These are phyloP conservation scores for Didymella exigua DNA, from an alignment of 2,329 filamentous ascomycete genomes.

Conservation along the genomic window DNA sequence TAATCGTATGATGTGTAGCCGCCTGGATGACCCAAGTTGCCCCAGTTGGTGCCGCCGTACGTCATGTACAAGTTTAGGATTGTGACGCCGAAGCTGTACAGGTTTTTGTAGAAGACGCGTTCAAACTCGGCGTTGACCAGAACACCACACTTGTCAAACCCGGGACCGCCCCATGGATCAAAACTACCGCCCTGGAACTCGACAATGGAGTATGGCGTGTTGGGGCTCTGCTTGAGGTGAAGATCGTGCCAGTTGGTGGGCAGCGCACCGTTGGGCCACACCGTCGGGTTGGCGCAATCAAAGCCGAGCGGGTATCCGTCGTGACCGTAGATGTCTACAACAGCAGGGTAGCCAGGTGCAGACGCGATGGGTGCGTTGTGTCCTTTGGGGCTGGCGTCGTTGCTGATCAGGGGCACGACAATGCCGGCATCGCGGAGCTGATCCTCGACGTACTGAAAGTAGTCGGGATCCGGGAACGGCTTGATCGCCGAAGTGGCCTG, in stretches of 20 bases:
- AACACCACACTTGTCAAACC: conserved; percentile 69
- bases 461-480: conserved; percentile 68
- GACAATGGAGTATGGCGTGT: conserved; percentile 67
- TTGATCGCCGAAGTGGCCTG: conserved; percentile 54
- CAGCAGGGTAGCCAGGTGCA: conserved; percentile 61
- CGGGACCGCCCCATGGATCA: conserved; percentile 75
- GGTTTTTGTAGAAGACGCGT: conserved; percentile 80
- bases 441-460: conserved; percentile 73
- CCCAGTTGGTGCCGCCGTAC: conserved; percentile 83
- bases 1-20: conserved; percentile 65
- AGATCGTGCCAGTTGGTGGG: conserved; percentile 61
- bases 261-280: conserved; percentile 64
- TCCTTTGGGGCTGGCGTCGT: conserved; percentile 68
- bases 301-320: conserved; percentile 58
- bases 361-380: conserved; percentile 56
- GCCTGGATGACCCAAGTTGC: conserved; percentile 67
- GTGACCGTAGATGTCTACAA: conserved; percentile 70
- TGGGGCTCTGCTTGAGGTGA: conserved; percentile 67
- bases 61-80: conserved; percentile 80
- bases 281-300: conserved; percentile 64
- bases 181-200: conserved; percentile 76
- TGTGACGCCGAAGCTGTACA: conserved; percentile 67
- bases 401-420: conserved; percentile 75
- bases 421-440: conserved; percentile 72
- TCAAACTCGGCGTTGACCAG: conserved; percentile 76